Percentiles rank a stretch among this genome's conserved stretches.
These are phyloP conservation scores for Coprinellus aureogranulatus DNA, from an alignment of 768 basidiomycete genomes.

Conservation along the genomic window DNA sequence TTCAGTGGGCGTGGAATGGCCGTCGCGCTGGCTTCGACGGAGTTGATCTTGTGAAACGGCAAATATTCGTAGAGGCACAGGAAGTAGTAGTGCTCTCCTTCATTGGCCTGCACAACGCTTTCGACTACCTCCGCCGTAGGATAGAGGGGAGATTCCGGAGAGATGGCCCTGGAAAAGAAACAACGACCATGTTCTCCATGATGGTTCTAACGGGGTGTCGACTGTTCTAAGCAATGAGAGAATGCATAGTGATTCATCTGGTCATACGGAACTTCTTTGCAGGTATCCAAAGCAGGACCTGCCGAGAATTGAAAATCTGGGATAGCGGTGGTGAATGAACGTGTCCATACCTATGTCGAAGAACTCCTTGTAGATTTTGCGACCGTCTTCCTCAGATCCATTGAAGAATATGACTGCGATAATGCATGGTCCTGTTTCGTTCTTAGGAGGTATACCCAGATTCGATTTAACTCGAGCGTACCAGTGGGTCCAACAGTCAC, in stretches of 20 bases:
- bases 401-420: slow-evolving; percentile 42
- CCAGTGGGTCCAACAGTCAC: background rate
- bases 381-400: slow-evolving; percentile 48
- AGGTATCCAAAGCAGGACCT: slow-evolving; percentile 40
- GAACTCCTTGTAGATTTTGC: slow-evolving; percentile 40
- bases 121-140: slow-evolving; percentile 28
- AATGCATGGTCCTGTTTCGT: slow-evolving; percentile 19
- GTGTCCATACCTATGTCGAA: slow-evolving; percentile 41
- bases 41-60: slow-evolving; percentile 36
- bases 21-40: slow-evolving; percentile 31
- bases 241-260: no score
- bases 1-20: slow-evolving; percentile 39
- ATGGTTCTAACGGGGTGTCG: no score
- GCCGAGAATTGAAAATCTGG: background rate
- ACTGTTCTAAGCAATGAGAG: no score
- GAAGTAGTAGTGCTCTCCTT: slow-evolving; percentile 21
- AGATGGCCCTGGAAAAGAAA: slow-evolving; percentile 42
- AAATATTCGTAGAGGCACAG: slow-evolving; percentile 47
- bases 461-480: background rate
- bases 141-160: slow-evolving; percentile 25
- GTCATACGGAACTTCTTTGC: no score
- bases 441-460: background rate
- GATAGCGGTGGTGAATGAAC: background rate
- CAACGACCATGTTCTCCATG: slow-evolving; percentile 37
- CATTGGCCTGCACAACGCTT: slow-evolving; percentile 24